phyloP scores from a whole-genome alignment of 495 filamentous ascomycete species.

The Xylaria sp. region DNA sequence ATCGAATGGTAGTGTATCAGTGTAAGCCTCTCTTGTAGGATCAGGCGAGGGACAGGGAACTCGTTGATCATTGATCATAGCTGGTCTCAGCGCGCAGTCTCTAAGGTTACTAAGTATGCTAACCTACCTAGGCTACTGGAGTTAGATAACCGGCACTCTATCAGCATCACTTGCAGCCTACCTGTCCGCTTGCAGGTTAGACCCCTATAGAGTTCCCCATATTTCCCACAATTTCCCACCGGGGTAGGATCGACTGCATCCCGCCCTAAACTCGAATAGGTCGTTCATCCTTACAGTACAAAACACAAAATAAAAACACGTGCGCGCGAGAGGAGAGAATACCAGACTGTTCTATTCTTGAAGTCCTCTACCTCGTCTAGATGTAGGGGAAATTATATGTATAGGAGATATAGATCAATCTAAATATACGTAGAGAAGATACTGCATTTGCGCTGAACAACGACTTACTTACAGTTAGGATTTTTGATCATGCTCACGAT shows the following conservation, averaged over 20 bases:
- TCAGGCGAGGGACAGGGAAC: not conserved
- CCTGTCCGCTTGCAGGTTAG: not conserved
- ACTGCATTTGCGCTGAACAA: not conserved
- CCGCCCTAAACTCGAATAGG: slow-evolving; percentile 6
- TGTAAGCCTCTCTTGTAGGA: not conserved
- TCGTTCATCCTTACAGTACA: not conserved
- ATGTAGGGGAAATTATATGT: not conserved
- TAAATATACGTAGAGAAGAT: not conserved
- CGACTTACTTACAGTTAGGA: no score
- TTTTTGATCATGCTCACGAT: not conserved
- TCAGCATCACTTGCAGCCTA: not conserved
- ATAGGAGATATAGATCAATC: not conserved
- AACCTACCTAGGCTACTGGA: no score
- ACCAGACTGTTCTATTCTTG: not conserved
- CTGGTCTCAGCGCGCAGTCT: not conserved
- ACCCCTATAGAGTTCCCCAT: not conserved
- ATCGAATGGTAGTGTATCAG: not conserved
- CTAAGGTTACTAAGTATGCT: not conserved
- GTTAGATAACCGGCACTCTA: not conserved
- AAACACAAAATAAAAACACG: slow-evolving; percentile 1
- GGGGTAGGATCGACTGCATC: slow-evolving; percentile 18
- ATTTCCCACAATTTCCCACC: not conserved
- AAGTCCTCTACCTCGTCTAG: not conserved
- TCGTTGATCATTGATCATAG: not conserved
- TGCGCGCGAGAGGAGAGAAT: not conserved